A percentile compares a stretch with the other conserved stretches of the same genome.
Conservation (phyloP, 768 basidiomycete species). For the Paxillus rubicundulus region DNA sequence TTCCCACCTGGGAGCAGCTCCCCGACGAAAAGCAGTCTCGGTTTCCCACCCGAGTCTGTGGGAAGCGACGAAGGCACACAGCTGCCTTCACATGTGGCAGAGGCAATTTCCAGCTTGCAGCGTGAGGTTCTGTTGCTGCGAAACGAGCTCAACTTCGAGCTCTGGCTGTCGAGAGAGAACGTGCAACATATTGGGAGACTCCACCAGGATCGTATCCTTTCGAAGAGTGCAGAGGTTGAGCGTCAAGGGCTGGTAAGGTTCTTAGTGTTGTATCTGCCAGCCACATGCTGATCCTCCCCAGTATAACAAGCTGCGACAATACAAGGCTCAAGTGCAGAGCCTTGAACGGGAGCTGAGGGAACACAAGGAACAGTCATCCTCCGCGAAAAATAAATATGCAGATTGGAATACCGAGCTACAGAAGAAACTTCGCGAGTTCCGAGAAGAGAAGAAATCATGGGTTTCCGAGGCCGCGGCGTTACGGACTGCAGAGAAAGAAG, state of each 20-base stretch:
- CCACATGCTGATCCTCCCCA: slow-evolving; percentile 29
- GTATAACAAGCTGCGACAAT: slow-evolving; percentile 83
- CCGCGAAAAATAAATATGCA: slow-evolving; percentile 72
- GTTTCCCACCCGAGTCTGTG: slow-evolving; percentile 19
- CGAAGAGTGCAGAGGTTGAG: slow-evolving; percentile 76
- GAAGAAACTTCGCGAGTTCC: slow-evolving; percentile 66
- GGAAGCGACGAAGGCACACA: slow-evolving; percentile 13
- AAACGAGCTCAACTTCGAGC: slow-evolving; percentile 82
- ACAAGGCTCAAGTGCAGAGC: slow-evolving; percentile 61
- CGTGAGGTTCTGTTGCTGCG: slow-evolving; percentile 70
- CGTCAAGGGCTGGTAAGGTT: slow-evolving; percentile 70
- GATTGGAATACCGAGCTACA: slow-evolving; percentile 86
- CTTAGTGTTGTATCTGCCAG: background rate
- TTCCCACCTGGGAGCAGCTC: slow-evolving; percentile 36
- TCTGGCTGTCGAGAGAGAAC: slow-evolving; percentile 80
- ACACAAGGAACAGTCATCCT: slow-evolving; percentile 69
- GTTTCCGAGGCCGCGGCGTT: slow-evolving; percentile 64
- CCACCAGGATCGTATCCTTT: slow-evolving; percentile 69
- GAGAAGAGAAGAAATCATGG: slow-evolving; percentile 82
- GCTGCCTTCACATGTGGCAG: slow-evolving; percentile 50
- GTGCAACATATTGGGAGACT: slow-evolving; percentile 79
- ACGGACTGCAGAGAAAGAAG: slow-evolving; percentile 68
- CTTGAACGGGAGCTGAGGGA: slow-evolving; percentile 70
- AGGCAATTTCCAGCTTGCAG: slow-evolving; percentile 69
- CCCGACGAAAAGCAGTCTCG: slow-evolving; percentile 18